Percentiles rank a stretch among this genome's conserved stretches.
phyloP scores from a whole-genome alignment of 1,284 basidiomycete genomes.

The Ganoderma boninense region DNA sequence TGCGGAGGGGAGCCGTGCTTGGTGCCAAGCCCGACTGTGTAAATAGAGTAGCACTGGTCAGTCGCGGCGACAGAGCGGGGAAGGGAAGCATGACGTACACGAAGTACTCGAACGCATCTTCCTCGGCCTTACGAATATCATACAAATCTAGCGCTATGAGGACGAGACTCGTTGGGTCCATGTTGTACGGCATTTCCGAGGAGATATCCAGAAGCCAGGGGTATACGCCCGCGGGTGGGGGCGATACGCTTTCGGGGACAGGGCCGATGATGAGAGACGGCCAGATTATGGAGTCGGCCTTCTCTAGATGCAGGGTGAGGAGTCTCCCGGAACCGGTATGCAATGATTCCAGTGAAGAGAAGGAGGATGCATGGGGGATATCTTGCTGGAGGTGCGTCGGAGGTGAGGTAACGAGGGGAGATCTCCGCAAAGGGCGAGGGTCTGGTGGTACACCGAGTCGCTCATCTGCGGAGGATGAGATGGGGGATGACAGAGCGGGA shows the following conservation, averaged over 20 bases:
- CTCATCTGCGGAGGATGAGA: constrained; percentile 63
- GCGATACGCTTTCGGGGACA: constrained; percentile 66
- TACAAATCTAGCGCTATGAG: constrained; percentile 72
- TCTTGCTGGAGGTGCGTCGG: constrained; percentile 57
- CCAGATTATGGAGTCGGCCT: constrained; percentile 81
- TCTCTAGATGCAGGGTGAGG: constrained; percentile 79
- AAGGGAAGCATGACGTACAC: constrained; percentile 54
- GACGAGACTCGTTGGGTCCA: constrained; percentile 82
- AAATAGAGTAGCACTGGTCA: constrained; percentile 11
- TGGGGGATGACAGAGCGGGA: constrained; percentile 67
- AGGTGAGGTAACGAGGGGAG: constrained; percentile 49
- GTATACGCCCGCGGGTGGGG: constrained; percentile 48
- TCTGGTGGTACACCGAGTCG: constrained; percentile 27
- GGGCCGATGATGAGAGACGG: constrained; percentile 79
- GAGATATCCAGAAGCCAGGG: constrained; percentile 61
- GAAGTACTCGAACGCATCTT: constrained; percentile 82
- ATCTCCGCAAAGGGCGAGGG: constrained; percentile 25
- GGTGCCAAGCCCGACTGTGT: constrained; percentile 79
- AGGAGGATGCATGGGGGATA: constrained; percentile 67
- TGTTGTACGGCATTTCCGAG: constrained; percentile 72
- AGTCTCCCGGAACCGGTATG: constrained; percentile 68
- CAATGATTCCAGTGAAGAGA: constrained; percentile 77
- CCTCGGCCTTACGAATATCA: constrained; percentile 75
- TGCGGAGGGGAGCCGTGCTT: constrained; percentile 74
- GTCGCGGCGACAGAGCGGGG: constrained; percentile 9